These are phyloP conservation scores for Pholiota microspora DNA, from an alignment of 768 basidiomycete species.

Conservation along the genomic window DNA sequence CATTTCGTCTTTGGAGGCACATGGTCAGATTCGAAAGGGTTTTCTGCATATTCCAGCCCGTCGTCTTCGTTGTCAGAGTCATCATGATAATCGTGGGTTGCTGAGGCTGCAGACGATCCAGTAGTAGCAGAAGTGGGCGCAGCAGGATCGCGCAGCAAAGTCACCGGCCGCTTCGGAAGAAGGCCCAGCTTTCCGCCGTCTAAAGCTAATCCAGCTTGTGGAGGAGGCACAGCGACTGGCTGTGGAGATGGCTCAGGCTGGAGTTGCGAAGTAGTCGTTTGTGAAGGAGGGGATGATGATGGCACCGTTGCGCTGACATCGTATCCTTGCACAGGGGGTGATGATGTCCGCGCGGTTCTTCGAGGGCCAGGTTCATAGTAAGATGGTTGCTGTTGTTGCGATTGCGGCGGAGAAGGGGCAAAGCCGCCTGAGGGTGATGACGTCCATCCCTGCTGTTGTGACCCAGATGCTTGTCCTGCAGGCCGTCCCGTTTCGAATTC, in stretches of 20 bases:
- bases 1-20: constrained; percentile 14
- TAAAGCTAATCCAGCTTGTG: constrained; percentile 6
- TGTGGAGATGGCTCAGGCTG: constrained; percentile 15
- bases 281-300: constrained; percentile 2
- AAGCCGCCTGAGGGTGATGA: constrained; percentile 4
- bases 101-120: neutral
- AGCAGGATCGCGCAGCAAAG: constrained; percentile 29
- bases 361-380: constrained; percentile 18
- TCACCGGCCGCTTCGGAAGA: constrained; percentile 73
- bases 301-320: constrained; percentile 11
- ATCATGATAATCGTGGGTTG: constrained; percentile 13
- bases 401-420: constrained; percentile 3
- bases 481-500: constrained; percentile 65
- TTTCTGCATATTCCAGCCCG: constrained; percentile 72
- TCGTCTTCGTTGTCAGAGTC: constrained; percentile 26
- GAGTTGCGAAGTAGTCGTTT: constrained; percentile 13
- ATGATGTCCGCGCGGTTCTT: neutral
- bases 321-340: constrained; percentile 15
- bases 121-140: neutral
- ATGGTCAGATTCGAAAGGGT: constrained; percentile 54
- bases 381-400: constrained; percentile 16
- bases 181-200: constrained; percentile 62
- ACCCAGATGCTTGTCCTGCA: neutral
- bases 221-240: constrained; percentile 9
- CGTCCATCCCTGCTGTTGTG: constrained; percentile 10